Conservation (phyloP, 2,329 filamentous ascomycete genomes). For the Pyrenochaeta sp. region DNA sequence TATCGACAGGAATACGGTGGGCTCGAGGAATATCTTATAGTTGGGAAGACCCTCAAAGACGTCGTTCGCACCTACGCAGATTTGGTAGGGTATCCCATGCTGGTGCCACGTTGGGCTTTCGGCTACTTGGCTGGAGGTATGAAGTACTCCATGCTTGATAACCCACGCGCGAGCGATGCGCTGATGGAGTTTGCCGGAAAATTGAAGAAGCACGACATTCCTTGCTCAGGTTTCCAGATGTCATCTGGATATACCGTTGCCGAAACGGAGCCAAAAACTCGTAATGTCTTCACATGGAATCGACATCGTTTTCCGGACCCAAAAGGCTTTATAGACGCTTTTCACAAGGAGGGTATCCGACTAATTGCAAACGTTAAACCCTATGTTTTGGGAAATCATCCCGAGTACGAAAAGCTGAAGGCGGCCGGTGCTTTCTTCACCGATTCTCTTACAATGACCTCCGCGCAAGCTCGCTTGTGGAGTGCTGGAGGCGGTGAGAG, state of each 20-base stretch:
- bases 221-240: conserved; percentile 77
- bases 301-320: conserved; percentile 74
- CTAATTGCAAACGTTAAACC: conserved; percentile 78
- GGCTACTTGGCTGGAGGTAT: conserved; percentile 76
- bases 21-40: conserved; percentile 74
- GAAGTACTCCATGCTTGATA: conserved; percentile 67
- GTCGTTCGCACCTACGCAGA: conserved; percentile 73
- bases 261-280: conserved; percentile 71
- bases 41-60: conserved; percentile 72
- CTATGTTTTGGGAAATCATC: conserved; percentile 73
- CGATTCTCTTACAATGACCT: conserved; percentile 58
- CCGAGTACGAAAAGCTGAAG: conserved; percentile 70
- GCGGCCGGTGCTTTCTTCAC: conserved; percentile 69
- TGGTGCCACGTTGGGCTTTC: conserved; percentile 76
- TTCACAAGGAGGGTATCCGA: conserved; percentile 70
- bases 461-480: conserved; percentile 72
- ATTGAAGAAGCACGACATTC: conserved; percentile 71
- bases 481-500: conserved; percentile 76
- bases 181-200: conserved; percentile 69
- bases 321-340: conserved; percentile 68
- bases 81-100: conserved; percentile 71
- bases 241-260: conserved; percentile 76
- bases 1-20: conserved; percentile 77
- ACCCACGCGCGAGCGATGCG: conserved; percentile 63
- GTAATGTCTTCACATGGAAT: conserved; percentile 79